Evolutionary conservation across 2,329 filamentous ascomycete species (phyloP).

Genomic region (Alternaria postmessia): DNA sequence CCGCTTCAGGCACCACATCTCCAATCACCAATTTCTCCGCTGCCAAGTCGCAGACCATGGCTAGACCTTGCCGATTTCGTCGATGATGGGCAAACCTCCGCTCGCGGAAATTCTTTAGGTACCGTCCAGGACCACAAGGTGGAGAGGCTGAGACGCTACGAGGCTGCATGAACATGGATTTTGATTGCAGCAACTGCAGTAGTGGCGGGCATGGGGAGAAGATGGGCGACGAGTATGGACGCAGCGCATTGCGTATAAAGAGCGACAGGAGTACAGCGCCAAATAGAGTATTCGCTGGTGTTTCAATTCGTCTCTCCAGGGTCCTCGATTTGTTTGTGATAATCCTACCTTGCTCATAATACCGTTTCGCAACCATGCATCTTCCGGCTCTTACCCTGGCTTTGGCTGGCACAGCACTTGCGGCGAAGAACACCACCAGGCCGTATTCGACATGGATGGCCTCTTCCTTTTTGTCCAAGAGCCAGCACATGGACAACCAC

Average conservation of each 20-base stretch:
- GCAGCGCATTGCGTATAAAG: conserved; percentile 15
- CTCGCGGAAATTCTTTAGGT: conserved; percentile 26
- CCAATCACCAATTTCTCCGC: conserved; percentile 41
- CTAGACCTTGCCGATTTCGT: conserved; percentile 18
- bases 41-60: conserved; percentile 20
- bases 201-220: conserved; percentile 4
- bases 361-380: conserved; percentile 33
- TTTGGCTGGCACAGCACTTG: conserved; percentile 31
- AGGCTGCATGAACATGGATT: conserved; percentile 22
- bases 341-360: conserved; percentile 19
- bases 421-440: conserved; percentile 31
- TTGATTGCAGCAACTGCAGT: conserved; percentile 20
- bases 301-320: neutral
- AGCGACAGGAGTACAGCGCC: neutral
- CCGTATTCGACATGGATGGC: conserved; percentile 55
- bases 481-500: conserved; percentile 51
- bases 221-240: neutral
- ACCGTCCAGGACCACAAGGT: conserved; percentile 11
- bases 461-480: conserved; percentile 57
- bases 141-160: conserved; percentile 17
- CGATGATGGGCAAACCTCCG: conserved; percentile 20
- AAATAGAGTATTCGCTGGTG: neutral
- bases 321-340: neutral
- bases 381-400: conserved; percentile 32
- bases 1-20: neutral